phyloP scores from a whole-genome alignment of 1,284 basidiomycete genomes.

The Neolentinus lepideus region DNA sequence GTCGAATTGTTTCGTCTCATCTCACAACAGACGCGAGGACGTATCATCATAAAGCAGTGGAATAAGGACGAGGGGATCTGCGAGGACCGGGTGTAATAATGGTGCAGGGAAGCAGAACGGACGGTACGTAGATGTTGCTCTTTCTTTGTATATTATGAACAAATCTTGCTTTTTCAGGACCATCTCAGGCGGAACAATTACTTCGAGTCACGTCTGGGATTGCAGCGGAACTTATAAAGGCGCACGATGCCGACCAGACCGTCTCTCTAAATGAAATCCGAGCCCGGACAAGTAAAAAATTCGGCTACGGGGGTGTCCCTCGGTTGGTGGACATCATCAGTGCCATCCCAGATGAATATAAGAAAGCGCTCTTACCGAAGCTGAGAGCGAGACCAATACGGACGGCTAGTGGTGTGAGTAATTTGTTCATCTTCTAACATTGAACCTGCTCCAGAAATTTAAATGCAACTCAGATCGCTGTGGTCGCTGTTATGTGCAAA shows the following conservation, averaged over 20 bases:
- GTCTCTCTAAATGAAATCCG: constrained; percentile 90
- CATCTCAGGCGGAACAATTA: constrained; percentile 86
- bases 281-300: constrained; percentile 85
- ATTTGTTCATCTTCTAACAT: constrained; percentile 2
- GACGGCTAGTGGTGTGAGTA: constrained; percentile 89
- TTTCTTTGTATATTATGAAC: not conserved
- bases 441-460: no score
- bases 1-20: no score
- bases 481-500: constrained; percentile 99
- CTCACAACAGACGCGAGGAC: no score
- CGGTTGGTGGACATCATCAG: constrained; percentile 97
- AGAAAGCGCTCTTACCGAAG: constrained; percentile 86
- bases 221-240: constrained; percentile 88
- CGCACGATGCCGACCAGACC: constrained; percentile 70
- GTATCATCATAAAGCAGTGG: no score
- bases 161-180: constrained; percentile 34
- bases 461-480: constrained; percentile 71
- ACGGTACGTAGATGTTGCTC: not conserved
- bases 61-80: not conserved
- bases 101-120: not conserved
- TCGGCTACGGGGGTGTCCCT: constrained; percentile 82
- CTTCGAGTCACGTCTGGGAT: constrained; percentile 93
- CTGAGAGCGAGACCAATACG: constrained; percentile 92
- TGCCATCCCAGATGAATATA: constrained; percentile 96
- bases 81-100: not conserved